These are phyloP conservation scores for Clonostachys rosea DNA, from an alignment of 2,329 filamentous ascomycete species.

Conservation along the genomic window DNA sequence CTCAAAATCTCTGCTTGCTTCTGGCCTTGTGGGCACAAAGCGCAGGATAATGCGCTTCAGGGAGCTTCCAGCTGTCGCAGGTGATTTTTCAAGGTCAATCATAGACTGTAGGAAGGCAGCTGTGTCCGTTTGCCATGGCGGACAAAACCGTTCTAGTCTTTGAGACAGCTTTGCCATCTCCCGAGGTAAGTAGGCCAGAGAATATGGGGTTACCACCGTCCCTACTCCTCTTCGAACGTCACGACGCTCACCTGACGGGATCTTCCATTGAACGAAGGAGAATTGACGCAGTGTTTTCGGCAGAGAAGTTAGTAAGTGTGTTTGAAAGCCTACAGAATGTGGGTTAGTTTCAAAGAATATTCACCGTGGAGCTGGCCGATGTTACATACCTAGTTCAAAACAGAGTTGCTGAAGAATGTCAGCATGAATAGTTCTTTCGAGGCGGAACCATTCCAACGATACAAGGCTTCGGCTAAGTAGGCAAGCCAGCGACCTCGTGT, in stretches of 20 bases:
- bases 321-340: slow-evolving; percentile 4
- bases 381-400: slow-evolving; percentile 7
- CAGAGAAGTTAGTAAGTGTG: slow-evolving; percentile 6
- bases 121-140: slow-evolving; percentile 7
- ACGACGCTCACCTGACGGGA: slow-evolving; percentile 2
- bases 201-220: background rate
- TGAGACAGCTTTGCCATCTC: slow-evolving; percentile 8
- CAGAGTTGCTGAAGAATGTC: slow-evolving; percentile 1
- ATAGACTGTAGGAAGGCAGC: slow-evolving; percentile 7
- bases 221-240: background rate
- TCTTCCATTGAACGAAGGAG: slow-evolving; percentile 8
- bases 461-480: slow-evolving; percentile 7
- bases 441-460: slow-evolving; percentile 8
- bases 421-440: slow-evolving; percentile 6
- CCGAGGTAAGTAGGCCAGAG: slow-evolving; percentile 4
- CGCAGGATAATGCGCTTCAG: slow-evolving; percentile 5
- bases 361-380: slow-evolving; percentile 1
- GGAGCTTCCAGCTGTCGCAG: slow-evolving; percentile 1
- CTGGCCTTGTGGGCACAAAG: slow-evolving; percentile 4
- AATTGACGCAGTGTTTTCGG: slow-evolving; percentile 7
- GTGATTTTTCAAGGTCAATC: slow-evolving; percentile 3
- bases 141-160: slow-evolving; percentile 6
- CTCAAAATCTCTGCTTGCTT: slow-evolving; percentile 6
- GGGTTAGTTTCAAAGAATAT: slow-evolving; percentile 5
- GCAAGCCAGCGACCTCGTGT: slow-evolving; percentile 4